Evolutionary conservation across 1,284 basidiomycete genomes (phyloP), one percentile per base, ranked within the genome.

Genomic region (Ceratobasidium sp.): DNA sequence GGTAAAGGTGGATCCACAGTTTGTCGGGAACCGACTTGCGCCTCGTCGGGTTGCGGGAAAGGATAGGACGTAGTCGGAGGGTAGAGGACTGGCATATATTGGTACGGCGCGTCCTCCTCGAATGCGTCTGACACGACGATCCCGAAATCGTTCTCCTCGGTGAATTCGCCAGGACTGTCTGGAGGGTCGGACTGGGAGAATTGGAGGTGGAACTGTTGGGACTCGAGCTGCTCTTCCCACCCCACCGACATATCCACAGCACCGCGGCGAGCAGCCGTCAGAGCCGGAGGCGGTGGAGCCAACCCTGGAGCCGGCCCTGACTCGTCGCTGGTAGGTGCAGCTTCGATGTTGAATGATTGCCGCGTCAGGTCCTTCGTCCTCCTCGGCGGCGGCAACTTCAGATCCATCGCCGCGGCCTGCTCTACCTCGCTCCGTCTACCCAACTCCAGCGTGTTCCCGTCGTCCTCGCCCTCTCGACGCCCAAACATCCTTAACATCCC

Each of bases 121-220:
- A 62, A 73, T 9, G 69, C 57, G 17, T 73, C 69, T 1, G 69
- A 73, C 2, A 73, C 45, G 33, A 73, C 31, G n/a, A 73, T 73
- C 47, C 69, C 69, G 36, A 73, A 73, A 29, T 73, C 69, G 31
- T 73, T 73, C 41, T 73, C 69, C 44, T 73, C 69, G n/a, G 47
- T 51, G 29, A 73, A 62, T 0, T 63, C 45, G 60, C 56, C 29
- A n/a, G 69, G 69, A n/a, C 69, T 73, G n/a, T 53, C 57, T 19
- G 60, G 60, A 6, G n/a, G 45, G 19, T 62, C 57, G 27, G 33
- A 57, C 27, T 24, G 22, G 24, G 14, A 27, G 31, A 63, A 50
- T 45, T 44, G 48, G 7, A 63, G 44, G 8, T 29, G 44, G 45
- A 17, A 50, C 45, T 17, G 59, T 7, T 47, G 36, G 3, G 44